Base-by-base conservation (phyloP, 2,329 filamentous ascomycete genomes). In the Beauveria asiatica region DNA sequence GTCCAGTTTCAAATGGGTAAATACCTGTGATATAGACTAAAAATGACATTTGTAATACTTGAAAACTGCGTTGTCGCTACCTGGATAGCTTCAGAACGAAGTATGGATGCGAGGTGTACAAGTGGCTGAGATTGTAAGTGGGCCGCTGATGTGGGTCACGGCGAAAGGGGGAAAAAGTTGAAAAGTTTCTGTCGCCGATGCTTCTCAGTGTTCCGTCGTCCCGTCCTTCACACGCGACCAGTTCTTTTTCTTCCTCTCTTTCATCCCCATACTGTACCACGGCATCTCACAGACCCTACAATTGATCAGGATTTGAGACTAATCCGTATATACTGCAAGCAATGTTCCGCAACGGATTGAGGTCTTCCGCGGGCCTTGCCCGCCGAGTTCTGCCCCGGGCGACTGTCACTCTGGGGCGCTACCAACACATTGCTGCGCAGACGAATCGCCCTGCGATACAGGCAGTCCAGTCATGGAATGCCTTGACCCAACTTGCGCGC, bases 301-400 rank as follows among this genome's bases (percentile, higher is more conserved):
- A 8, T 13, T n/a, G 42, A 21, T 21, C 19, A 46, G 6, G 1
- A 37, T 27, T 19, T 7, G 13, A 5, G 25, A 42, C 3, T 21
- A 3, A 6, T 45, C 1, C 25, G n/a, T 19, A 21, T 21, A 57
- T 45, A 33, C 49, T 27, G 45, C 48, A 41, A 44, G 39, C 48
- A 41, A 66, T 66, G 65, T 64, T 66, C 54, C 64, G 65, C 17
- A 64, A 62, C 46, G 71, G 73, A 63, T 65, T 76, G 53, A 69
- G 73, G 63, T 73, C 74, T 64, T 76, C 73, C 67, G 73, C 72
- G 67, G 67, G 66, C 63, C 65, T 74, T 66, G 71, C 73, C 62
- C 68, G 70, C 65, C 67, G 66, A 57, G 66, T 69, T 56, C 63
- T 68, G 30, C 65, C 71, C 52, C 54, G 65, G 70, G 48, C 62